Evolutionary conservation across 1,284 basidiomycete species (phyloP), one percentile per base, ranked within the genome.

Genomic region (Ganoderma boninense): DNA sequence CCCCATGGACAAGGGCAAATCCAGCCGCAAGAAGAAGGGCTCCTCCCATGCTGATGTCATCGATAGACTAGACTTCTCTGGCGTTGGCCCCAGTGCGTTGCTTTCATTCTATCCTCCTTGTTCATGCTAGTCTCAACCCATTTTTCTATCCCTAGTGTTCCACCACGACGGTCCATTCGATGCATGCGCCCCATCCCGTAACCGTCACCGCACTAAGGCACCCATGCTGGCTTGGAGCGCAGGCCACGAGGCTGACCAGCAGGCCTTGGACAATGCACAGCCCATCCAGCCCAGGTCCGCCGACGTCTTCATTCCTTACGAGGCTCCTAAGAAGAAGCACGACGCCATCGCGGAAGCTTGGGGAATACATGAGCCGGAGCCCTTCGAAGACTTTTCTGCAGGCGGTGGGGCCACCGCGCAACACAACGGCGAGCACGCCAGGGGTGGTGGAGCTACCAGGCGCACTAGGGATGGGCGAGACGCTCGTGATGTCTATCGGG

Each of bases 141-240:
- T 32, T 57, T 57, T 65, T 62, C 65, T 68, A 68, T 69, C 64
- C 62, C 61, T 74, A 95, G 93, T 93, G 88, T 94, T 95, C 82
- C 94, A 95, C 78, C 94, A 95, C 76, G 94, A 95, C 77, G 94
- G 94, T 32, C 94, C 94, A 8, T 95, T 95, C 79, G 94, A 95
- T 79, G 94, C 94, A 38, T 95, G 93, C 78, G 93, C 94, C 0
- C 94, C 94, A 1, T 94, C 93, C 68, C 91, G 94, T 77, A 95
- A 95, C 82, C 89, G 90, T 62, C 90, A 93, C 77, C 89, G 87
- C 76, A 88, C 86, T 78, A 92, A 89, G 79, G 94, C 94, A 14
- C 94, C 94, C 62, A 92, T 95, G 89, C 85, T 89, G 74, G 92
- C 94, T 32, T 95, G 94, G 91, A 86, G 86, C 69, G 80, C 80